These are phyloP conservation scores for Boletus sp. DNA, from an alignment of 768 basidiomycete species.

Conservation along the genomic window DNA sequence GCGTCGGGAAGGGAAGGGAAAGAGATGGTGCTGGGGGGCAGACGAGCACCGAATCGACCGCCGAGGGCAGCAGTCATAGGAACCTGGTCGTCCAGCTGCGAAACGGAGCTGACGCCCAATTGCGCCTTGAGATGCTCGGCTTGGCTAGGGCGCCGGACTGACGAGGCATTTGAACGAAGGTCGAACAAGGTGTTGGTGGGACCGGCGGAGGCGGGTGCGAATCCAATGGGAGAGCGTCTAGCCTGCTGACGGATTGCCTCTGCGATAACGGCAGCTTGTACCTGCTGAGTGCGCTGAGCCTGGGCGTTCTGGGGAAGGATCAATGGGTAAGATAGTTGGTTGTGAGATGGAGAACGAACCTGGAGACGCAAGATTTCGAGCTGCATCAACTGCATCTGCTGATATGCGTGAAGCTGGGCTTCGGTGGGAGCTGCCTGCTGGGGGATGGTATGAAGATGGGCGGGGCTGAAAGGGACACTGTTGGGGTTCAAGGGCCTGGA, in stretches of 20 bases:
- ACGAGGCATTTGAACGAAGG: slow-evolving; percentile 53
- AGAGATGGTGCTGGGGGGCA: slow-evolving; percentile 37
- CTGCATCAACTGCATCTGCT: slow-evolving; percentile 79
- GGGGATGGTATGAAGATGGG: slow-evolving; percentile 39
- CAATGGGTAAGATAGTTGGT: slow-evolving; percentile 5
- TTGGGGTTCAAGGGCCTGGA: slow-evolving; percentile 52
- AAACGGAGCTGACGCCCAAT: slow-evolving; percentile 40
- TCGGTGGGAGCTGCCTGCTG: slow-evolving; percentile 40
- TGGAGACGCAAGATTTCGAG: slow-evolving; percentile 80
- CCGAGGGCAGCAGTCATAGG: slow-evolving; percentile 82
- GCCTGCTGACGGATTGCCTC: slow-evolving; percentile 52
- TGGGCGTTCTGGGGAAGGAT: slow-evolving; percentile 51
- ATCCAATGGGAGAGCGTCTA: slow-evolving; percentile 29
- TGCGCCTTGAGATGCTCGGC: slow-evolving; percentile 65
- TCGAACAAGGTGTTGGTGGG: slow-evolving; percentile 66
- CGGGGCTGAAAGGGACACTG: slow-evolving; percentile 46
- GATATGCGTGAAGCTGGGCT: slow-evolving; percentile 61
- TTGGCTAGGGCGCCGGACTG: slow-evolving; percentile 68
- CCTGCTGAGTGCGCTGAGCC: slow-evolving; percentile 58
- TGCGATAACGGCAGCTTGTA: slow-evolving; percentile 69
- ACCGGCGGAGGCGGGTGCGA: slow-evolving; percentile 70
- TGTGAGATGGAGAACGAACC: slow-evolving; percentile 40
- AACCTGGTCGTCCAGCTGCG: slow-evolving; percentile 51
- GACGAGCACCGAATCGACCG: slow-evolving; percentile 72
- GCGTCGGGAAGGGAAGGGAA: slow-evolving; percentile 42